phyloP scores from a whole-genome alignment of 2,329 filamentous ascomycete species.

The Chrysoporthe deuterocubensis region DNA sequence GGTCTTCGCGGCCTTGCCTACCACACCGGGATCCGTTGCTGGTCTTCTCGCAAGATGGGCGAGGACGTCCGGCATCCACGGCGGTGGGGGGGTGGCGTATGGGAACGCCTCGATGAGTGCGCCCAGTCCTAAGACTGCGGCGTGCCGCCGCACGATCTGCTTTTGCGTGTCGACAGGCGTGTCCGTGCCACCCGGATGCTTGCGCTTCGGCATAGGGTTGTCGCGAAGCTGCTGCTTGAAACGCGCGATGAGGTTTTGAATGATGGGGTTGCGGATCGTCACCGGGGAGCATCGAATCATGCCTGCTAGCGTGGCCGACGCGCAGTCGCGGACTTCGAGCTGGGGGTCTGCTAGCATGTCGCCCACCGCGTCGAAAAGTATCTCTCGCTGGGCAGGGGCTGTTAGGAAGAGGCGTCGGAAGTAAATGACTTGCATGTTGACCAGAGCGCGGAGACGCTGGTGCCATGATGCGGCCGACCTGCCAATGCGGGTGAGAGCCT shows the following conservation, averaged over 20 bases:
- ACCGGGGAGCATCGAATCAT: conserved; percentile 97
- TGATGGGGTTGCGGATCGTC: conserved; percentile 76
- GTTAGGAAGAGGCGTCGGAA: conserved; percentile 95
- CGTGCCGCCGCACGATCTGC: conserved; percentile 81
- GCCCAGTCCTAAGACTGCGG: conserved; percentile 88
- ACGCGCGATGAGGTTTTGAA: conserved; percentile 73
- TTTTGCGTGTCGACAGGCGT: conserved; percentile 73
- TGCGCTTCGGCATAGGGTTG: conserved; percentile 85
- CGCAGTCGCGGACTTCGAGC: conserved; percentile 90
- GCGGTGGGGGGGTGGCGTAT: conserved; percentile 88
- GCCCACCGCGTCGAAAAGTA: conserved; percentile 89
- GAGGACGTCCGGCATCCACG: conserved; percentile 92
- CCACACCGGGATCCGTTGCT: conserved; percentile 85
- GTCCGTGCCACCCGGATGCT: conserved; percentile 66
- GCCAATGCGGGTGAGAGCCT: conserved; percentile 85
- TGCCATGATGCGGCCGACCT: conserved; percentile 88
- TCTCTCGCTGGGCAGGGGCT: conserved; percentile 71
- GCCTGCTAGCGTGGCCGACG: conserved; percentile 89
- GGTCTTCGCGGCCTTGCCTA: conserved; percentile 93
- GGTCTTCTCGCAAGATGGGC: conserved; percentile 84
- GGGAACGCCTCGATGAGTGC: conserved; percentile 94
- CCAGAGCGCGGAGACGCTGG: conserved; percentile 88
- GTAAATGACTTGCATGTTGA: conserved; percentile 99
- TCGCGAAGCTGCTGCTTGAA: conserved; percentile 79
- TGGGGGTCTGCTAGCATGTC: conserved; percentile 92